Percentiles rank a stretch among this genome's conserved stretches.
Conservation (phyloP, 306 rosid species). For the Lithocarpus polystachyus region DNA sequence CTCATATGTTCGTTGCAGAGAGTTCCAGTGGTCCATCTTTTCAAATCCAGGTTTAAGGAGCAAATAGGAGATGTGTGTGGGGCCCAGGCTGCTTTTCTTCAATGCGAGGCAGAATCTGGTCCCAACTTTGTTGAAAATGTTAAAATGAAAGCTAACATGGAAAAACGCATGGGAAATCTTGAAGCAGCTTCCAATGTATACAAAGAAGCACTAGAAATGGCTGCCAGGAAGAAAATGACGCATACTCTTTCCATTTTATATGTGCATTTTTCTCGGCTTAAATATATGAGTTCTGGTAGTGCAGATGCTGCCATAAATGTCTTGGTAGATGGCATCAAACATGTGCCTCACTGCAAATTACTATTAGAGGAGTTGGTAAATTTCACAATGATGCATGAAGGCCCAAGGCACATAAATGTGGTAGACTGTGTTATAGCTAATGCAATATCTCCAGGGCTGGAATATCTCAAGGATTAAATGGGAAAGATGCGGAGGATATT, state of each 20-base stretch:
- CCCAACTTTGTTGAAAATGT: slow-evolving; percentile 60
- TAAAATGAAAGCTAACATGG: slow-evolving; percentile 79
- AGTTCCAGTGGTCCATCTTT: slow-evolving; percentile 70
- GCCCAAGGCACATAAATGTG: slow-evolving; percentile 41
- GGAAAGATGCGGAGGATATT: slow-evolving; percentile 69
- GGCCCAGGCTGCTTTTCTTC: slow-evolving; percentile 63
- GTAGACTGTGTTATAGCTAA: slow-evolving; percentile 58
- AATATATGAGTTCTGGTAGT: slow-evolving; percentile 55
- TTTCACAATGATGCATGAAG: slow-evolving; percentile 64
- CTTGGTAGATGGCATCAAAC: slow-evolving; percentile 70
- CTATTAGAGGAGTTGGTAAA: slow-evolving; percentile 87
- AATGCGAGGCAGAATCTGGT: slow-evolving; percentile 50
- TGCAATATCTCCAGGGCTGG: slow-evolving; percentile 60
- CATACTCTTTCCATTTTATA: slow-evolving; percentile 61
- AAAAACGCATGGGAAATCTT: slow-evolving; percentile 83
- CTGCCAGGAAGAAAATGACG: slow-evolving; percentile 39
- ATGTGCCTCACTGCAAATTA: slow-evolving; percentile 58
- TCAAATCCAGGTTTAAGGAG: slow-evolving; percentile 87
- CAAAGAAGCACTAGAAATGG: slow-evolving; percentile 72
- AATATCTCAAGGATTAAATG: slow-evolving; percentile 50
- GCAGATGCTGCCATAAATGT: slow-evolving; percentile 70
- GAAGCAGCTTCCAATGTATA: slow-evolving; percentile 61
- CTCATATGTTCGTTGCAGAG: slow-evolving; percentile 68
- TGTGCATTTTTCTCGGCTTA: slow-evolving; percentile 67
- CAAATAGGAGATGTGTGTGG: slow-evolving; percentile 69